A percentile compares a stretch with the other conserved stretches of the same genome.
These are phyloP conservation scores for Daldinia grandis DNA, from an alignment of 495 filamentous ascomycete genomes.

Conservation along the genomic window DNA sequence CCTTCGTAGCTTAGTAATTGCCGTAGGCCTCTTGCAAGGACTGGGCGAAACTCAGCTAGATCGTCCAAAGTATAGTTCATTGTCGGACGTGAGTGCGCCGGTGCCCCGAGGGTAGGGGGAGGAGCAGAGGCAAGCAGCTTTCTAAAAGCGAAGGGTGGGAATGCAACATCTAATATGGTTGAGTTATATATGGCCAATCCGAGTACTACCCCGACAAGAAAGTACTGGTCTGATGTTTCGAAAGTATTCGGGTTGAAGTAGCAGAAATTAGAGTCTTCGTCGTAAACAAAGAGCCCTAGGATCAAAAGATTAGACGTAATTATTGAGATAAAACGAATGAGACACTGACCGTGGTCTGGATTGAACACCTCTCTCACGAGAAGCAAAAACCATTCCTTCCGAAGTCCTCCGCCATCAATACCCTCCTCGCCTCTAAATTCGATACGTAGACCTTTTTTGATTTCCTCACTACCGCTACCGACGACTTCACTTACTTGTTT, in stretches of 20 bases:
- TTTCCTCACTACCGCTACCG: slow-evolving; percentile 82
- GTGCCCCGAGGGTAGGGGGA: slow-evolving; percentile 57
- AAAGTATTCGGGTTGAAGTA: slow-evolving; percentile 95
- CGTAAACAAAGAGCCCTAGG: slow-evolving; percentile 86
- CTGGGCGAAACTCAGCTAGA: slow-evolving; percentile 82
- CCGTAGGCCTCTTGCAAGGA: slow-evolving; percentile 77
- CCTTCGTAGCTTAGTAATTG: slow-evolving; percentile 85
- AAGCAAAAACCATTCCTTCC: slow-evolving; percentile 96
- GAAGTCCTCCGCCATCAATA: slow-evolving; percentile 87
- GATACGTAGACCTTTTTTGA: slow-evolving; percentile 91
- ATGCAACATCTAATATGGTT: slow-evolving; percentile 88
- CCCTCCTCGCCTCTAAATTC: slow-evolving; percentile 91
- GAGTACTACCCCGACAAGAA: slow-evolving; percentile 86
- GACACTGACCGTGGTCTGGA: slow-evolving; percentile 79
- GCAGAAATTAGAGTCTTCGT: slow-evolving; percentile 92
- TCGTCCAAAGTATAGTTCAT: slow-evolving; percentile 83
- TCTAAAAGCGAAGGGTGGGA: slow-evolving; percentile 93
- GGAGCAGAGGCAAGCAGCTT: slow-evolving; percentile 82
- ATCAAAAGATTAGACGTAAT: slow-evolving; percentile 6
- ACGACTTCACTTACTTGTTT: slow-evolving; percentile 87
- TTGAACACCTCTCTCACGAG: slow-evolving; percentile 93
- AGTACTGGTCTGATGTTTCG: slow-evolving; percentile 94
- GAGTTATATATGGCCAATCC: slow-evolving; percentile 97
- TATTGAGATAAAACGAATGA: not conserved
- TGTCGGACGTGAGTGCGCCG: slow-evolving; percentile 64